Base-by-base conservation (phyloP, 139 green algal species). In the Asterochloris erici region DNA sequence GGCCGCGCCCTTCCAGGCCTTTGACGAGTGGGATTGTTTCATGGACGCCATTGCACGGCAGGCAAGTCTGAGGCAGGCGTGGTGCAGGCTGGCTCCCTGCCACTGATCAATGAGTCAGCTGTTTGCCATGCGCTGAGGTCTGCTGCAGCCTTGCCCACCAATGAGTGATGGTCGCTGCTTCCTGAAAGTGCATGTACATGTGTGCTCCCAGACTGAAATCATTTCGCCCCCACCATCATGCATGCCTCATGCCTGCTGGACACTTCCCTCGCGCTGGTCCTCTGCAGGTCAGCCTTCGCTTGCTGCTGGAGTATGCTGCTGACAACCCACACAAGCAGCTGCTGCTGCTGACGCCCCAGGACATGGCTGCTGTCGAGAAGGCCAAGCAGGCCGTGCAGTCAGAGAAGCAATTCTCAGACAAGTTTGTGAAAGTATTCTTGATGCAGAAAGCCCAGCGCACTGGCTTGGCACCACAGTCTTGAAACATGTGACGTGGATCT, bases 11-110 rank as follows among this genome's bases (percentile, higher is more conserved):
- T 94, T 97, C 74, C 86, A 92, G 14, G 93, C 91, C 63, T 90
- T 97, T 84, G 94, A 98, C 85, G 95, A 98, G 86, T 97, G 96
- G 73, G 95, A 98, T 83, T 90, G 96, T 21, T 96, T 93, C 86
- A 94, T 96, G 93, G 92, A 92, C n/a, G 63, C 63, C 23, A 62
- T 81, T 54, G 38, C 38, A 54, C 38, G 38, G 38, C 38, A 54
- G 38, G 38, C 38, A 54, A 54, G 38, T 54, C 38, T 54, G 38
- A 54, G 38, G 38, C 38, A 54, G 38, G 38, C 38, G 38, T 6
- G 38, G 38, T 54, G 68, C 73, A 71, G n/a, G 19, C 79, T 84
- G 29, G 15, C 69, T 68, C 54, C 62, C 24, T 82, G 17, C 79
- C 66, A 26, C 66, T 71, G 19, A 26, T 71, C 19, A 21, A 21